These are phyloP conservation scores for Tuber aestivum DNA, from an alignment of 495 filamentous ascomycete genomes.

Conservation along the genomic window DNA sequence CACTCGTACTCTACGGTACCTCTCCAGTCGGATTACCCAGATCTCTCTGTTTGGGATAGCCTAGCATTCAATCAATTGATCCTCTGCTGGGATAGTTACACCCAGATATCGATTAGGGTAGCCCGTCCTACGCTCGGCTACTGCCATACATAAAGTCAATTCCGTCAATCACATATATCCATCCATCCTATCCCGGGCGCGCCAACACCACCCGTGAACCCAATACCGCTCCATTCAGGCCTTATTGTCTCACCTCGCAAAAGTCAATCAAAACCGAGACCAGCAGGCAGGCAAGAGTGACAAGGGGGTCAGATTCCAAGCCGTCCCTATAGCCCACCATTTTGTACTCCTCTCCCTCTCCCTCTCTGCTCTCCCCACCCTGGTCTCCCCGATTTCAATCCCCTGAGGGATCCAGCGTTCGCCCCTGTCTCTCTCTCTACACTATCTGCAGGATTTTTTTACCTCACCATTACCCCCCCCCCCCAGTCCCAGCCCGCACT, in stretches of 20 bases:
- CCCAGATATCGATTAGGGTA: slow-evolving; percentile 36
- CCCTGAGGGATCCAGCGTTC: slow-evolving; percentile 35
- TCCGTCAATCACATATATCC: slow-evolving; percentile 32
- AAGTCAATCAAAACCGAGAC: slow-evolving; percentile 38
- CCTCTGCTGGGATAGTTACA: slow-evolving; percentile 35
- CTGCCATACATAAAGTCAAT: slow-evolving; percentile 30
- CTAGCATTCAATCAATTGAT: slow-evolving; percentile 30
- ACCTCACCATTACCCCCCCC: slow-evolving; percentile 4
- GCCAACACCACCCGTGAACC: slow-evolving; percentile 38
- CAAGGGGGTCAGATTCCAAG: slow-evolving; percentile 19
- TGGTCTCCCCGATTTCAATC: slow-evolving; percentile 36
- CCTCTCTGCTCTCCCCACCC: slow-evolving; percentile 32
- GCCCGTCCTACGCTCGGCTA: slow-evolving; percentile 34
- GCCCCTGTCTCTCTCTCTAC: slow-evolving; percentile 37
- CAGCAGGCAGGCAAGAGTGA: slow-evolving; percentile 33
- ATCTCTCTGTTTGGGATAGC: slow-evolving; percentile 22
- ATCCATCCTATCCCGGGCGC: slow-evolving; percentile 26
- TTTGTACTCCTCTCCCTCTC: slow-evolving; percentile 7
- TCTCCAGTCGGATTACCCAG: slow-evolving; percentile 28
- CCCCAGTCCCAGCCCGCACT: slow-evolving; percentile 23
- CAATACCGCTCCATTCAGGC: slow-evolving; percentile 38
- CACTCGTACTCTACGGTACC: slow-evolving; percentile 1
- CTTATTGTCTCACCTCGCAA: slow-evolving; percentile 36
- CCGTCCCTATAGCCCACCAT: slow-evolving; percentile 20
- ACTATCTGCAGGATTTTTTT: slow-evolving; percentile 3